These are phyloP conservation scores for Backusella luteola DNA, from an alignment of 192 early-diverging fungal genomes.

Conservation along the genomic window DNA sequence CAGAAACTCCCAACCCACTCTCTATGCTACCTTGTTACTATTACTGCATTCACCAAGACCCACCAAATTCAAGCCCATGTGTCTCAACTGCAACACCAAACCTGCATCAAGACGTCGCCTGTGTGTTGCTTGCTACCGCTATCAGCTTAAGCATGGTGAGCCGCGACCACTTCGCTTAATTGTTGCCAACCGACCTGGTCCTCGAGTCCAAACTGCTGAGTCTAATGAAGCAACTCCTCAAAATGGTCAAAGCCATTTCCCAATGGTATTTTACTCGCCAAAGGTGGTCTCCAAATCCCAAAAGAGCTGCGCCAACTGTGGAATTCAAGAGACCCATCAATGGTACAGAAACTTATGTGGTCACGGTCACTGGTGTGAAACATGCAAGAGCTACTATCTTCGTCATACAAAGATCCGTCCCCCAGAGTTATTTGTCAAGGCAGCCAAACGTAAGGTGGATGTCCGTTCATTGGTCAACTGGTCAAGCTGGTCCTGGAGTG, in stretches of 20 bases:
- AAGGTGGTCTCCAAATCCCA: not conserved
- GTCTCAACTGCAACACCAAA: slow-evolving; percentile 30
- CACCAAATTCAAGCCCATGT: slow-evolving; percentile 27
- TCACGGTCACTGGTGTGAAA: slow-evolving; percentile 36
- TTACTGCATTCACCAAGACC: slow-evolving; percentile 28
- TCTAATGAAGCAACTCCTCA: not conserved
- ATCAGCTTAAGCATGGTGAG: slow-evolving; percentile 32
- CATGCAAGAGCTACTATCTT: slow-evolving; percentile 35
- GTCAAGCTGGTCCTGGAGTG: slow-evolving; percentile 24
- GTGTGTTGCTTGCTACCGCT: slow-evolving; percentile 37
- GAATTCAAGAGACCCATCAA: slow-evolving; percentile 32
- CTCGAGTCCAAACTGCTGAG: not conserved
- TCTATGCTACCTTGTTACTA: slow-evolving; percentile 18
- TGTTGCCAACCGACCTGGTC: slow-evolving; percentile 26
- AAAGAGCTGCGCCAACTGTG: slow-evolving; percentile 30
- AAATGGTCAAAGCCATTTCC: not conserved
- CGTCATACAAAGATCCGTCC: slow-evolving; percentile 27
- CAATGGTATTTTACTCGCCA: slow-evolving; percentile 15
- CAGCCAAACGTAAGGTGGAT: slow-evolving; percentile 32
- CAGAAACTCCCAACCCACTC: not conserved
- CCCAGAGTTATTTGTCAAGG: slow-evolving; percentile 28
- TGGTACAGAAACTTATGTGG: slow-evolving; percentile 38
- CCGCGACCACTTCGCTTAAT: slow-evolving; percentile 26
- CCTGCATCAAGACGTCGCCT: slow-evolving; percentile 28
- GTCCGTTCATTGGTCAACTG: slow-evolving; percentile 21